phyloP scores from a whole-genome alignment of 2,329 filamentous ascomycete species.

The Penicillium griseofulvum region DNA sequence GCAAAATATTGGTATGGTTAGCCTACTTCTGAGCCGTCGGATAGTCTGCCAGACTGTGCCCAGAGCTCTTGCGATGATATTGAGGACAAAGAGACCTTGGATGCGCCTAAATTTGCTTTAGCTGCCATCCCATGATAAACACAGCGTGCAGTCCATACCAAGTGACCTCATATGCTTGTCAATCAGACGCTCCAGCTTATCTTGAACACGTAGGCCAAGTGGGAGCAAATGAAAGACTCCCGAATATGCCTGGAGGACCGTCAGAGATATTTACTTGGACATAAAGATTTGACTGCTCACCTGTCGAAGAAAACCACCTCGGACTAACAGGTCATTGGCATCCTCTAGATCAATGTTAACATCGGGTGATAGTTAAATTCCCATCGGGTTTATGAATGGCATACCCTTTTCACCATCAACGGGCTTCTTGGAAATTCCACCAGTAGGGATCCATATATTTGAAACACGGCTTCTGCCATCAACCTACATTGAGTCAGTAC shows the following conservation, averaged over 20 bases:
- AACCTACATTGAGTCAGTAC: conserved; percentile 38
- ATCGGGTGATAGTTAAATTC: conserved; percentile 43
- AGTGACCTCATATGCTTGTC: conserved; percentile 83
- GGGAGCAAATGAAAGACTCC: conserved; percentile 92
- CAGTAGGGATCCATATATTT: conserved; percentile 75
- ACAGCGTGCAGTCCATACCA: conserved; percentile 47
- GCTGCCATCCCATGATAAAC: neutral
- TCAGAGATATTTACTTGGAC: neutral
- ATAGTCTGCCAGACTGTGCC: conserved; percentile 77
- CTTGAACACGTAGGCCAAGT: conserved; percentile 78
- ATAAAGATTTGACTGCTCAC: conserved; percentile 41
- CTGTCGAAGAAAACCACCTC: conserved; percentile 72
- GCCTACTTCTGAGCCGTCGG: conserved; percentile 68
- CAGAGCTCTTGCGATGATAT: conserved; percentile 76
- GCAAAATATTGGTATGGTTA: neutral
- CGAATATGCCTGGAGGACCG: conserved; percentile 64
- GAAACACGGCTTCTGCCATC: conserved; percentile 64
- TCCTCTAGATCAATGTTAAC: conserved; percentile 45
- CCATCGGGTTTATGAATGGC: neutral
- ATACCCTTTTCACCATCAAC: conserved; percentile 49
- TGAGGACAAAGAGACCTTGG: conserved; percentile 22
- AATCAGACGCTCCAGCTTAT: conserved; percentile 80
- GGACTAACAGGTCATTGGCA: conserved; percentile 64
- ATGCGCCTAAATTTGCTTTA: conserved; percentile 15
- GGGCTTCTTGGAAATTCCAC: conserved; percentile 59